Percentiles rank a stretch among this genome's conserved stretches.
These are phyloP conservation scores for Fusarium decemcellulare DNA, from an alignment of 2,329 filamentous ascomycete species.

Conservation along the genomic window DNA sequence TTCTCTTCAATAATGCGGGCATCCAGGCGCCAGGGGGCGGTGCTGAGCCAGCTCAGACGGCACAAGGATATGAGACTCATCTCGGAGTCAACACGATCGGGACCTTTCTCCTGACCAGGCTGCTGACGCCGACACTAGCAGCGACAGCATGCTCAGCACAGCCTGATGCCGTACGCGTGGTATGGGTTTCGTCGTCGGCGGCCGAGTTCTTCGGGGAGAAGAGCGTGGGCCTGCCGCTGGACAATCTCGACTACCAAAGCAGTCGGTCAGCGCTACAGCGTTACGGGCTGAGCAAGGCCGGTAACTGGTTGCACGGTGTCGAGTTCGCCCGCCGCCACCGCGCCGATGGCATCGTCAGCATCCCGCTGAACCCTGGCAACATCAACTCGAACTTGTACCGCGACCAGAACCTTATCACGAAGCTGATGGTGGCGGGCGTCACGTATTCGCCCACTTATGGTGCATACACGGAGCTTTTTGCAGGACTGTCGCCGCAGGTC, in stretches of 20 bases:
- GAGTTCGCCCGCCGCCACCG: slow-evolving; percentile 49
- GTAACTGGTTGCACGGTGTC: slow-evolving; percentile 50
- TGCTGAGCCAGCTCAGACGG: slow-evolving; percentile 6
- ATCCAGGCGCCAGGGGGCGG: slow-evolving; percentile 6
- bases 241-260: slow-evolving; percentile 40
- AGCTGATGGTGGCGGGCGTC: slow-evolving; percentile 38
- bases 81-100: background rate
- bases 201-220: background rate
- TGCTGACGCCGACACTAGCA: background rate
- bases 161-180: background rate
- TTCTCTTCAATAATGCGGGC: slow-evolving; percentile 59
- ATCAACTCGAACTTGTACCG: slow-evolving; percentile 45
- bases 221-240: background rate
- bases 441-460: slow-evolving; percentile 51
- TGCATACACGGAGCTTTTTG: slow-evolving; percentile 59
- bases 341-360: slow-evolving; percentile 43
- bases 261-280: slow-evolving; percentile 48
- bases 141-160: background rate
- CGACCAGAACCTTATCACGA: slow-evolving; percentile 6
- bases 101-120: background rate
- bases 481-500: slow-evolving; percentile 55
- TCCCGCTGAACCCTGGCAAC: slow-evolving; percentile 54
- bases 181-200: background rate
- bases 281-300: slow-evolving; percentile 53
- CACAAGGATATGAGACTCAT: slow-evolving; percentile 51